A percentile compares a stretch with the other conserved stretches of the same genome.
These are phyloP conservation scores for Cymbidium sinense DNA, from an alignment of 106 monocot genomes.

Conservation along the genomic window DNA sequence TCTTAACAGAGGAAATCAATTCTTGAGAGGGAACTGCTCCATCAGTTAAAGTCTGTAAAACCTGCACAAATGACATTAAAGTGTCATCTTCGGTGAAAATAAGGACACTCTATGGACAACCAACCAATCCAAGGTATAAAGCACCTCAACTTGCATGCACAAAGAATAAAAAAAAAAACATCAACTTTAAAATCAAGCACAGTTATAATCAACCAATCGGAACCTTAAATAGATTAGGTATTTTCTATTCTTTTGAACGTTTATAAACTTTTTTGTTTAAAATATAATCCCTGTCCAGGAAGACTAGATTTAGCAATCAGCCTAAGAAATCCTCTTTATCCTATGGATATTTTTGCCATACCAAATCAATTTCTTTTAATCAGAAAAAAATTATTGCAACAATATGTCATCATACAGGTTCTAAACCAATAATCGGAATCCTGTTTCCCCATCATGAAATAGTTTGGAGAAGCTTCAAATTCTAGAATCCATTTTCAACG, in stretches of 20 bases:
- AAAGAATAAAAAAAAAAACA: no score
- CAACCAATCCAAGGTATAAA: background rate
- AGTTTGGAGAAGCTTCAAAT: background rate
- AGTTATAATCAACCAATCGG: background rate
- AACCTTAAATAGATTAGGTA: background rate
- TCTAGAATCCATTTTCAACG: background rate
- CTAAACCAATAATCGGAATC: background rate
- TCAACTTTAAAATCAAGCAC: background rate
- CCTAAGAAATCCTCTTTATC: background rate
- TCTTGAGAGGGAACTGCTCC: constrained; percentile 62
- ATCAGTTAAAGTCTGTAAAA: constrained; percentile 74
- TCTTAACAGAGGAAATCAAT: constrained; percentile 48
- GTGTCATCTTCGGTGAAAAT: background rate
- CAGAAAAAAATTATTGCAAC: background rate
- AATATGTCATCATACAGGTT: background rate
- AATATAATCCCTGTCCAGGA: background rate
- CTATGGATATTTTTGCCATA: background rate
- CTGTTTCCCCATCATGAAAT: background rate
- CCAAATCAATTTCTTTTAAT: background rate
- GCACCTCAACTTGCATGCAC: background rate
- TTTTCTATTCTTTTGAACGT: background rate
- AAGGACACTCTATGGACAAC: background rate
- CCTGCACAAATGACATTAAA: constrained; percentile 36
- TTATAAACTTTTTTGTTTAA: background rate
- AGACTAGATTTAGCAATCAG: background rate